Percentiles rank a stretch among this genome's conserved stretches.
phyloP scores from a whole-genome alignment of 2,329 filamentous ascomycete genomes.

The Epichloe baconii region DNA sequence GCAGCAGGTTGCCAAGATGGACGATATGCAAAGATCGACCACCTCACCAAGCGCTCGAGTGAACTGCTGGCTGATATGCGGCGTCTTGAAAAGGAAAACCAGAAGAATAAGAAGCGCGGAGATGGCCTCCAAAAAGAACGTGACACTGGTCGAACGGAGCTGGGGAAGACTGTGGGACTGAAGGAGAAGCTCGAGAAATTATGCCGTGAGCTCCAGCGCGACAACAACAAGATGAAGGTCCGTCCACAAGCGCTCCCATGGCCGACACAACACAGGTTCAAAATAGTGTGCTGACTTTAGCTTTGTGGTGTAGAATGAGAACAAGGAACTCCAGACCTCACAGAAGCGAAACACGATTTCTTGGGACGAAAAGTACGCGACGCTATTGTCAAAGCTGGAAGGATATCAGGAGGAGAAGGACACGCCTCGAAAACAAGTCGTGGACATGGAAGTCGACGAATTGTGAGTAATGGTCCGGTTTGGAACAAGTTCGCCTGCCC shows the following conservation, averaged over 20 bases:
- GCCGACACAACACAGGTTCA: background rate
- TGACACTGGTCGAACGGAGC: conserved; percentile 74
- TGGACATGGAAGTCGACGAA: conserved; percentile 82
- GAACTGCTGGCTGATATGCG: conserved; percentile 93
- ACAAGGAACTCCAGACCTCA: conserved; percentile 77
- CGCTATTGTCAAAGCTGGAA: conserved; percentile 71
- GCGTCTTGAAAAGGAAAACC: conserved; percentile 81
- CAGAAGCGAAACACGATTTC: conserved; percentile 72
- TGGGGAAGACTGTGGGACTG: conserved; percentile 78
- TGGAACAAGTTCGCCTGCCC: background rate
- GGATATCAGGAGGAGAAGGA: conserved; percentile 81
- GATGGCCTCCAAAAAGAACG: conserved; percentile 95
- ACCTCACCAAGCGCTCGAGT: conserved; percentile 79
- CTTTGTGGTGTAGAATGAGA: conserved; percentile 54
- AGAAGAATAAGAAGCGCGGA: conserved; percentile 89
- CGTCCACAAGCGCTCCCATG: conserved; percentile 11
- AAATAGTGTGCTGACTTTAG: conserved; percentile 12
- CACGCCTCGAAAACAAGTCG: conserved; percentile 63
- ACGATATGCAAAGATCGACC: conserved; percentile 79
- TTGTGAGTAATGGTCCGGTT: conserved; percentile 42
- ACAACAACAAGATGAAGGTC: conserved; percentile 98
- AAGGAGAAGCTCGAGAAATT: conserved; percentile 97
- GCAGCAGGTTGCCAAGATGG: conserved; percentile 81
- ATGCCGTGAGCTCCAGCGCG: conserved; percentile 83
- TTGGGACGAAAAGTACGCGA: conserved; percentile 74